A percentile compares a stretch with the other conserved stretches of the same genome.
Conservation (phyloP, 768 basidiomycete species). For the Lenzites betulinus region DNA sequence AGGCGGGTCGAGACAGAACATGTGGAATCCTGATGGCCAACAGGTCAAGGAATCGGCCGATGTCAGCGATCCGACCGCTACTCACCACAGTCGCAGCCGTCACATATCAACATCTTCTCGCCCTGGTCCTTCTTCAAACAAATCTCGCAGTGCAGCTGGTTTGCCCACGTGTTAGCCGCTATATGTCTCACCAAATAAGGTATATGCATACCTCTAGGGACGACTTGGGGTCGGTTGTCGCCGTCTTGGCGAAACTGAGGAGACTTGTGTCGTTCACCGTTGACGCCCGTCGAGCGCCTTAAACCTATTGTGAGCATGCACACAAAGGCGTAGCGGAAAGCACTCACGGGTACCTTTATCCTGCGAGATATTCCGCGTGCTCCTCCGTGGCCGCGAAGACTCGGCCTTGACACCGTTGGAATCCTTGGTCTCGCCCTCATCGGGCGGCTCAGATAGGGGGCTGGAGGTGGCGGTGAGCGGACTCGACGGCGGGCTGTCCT, state of each 20-base stretch:
- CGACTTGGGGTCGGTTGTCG: constrained; percentile 4
- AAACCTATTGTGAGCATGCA: not conserved
- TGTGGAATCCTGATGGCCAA: constrained; percentile 68
- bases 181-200: no score
- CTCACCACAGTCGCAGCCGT: constrained; percentile 80
- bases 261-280: constrained; percentile 3
- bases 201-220: constrained; percentile 12
- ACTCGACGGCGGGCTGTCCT: constrained; percentile 66
- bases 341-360: constrained; percentile 43
- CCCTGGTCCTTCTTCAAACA: constrained; percentile 88
- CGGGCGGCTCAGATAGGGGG: constrained; percentile 76
- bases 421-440: constrained; percentile 68
- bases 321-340: constrained; percentile 1
- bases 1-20: constrained; percentile 94
- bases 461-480: constrained; percentile 80
- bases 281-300: constrained; percentile 19
- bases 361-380: constrained; percentile 51
- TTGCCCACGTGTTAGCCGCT: not conserved
- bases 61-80: not conserved
- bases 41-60: not conserved
- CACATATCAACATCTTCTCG: constrained; percentile 90
- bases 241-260: not conserved
- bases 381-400: constrained; percentile 48
- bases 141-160: constrained; percentile 86
- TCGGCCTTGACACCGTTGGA: constrained; percentile 43